Percentiles rank a stretch among this genome's conserved stretches.
phyloP scores from a whole-genome alignment of 2,329 filamentous ascomycete genomes.

The Emydomyces testavorans region DNA sequence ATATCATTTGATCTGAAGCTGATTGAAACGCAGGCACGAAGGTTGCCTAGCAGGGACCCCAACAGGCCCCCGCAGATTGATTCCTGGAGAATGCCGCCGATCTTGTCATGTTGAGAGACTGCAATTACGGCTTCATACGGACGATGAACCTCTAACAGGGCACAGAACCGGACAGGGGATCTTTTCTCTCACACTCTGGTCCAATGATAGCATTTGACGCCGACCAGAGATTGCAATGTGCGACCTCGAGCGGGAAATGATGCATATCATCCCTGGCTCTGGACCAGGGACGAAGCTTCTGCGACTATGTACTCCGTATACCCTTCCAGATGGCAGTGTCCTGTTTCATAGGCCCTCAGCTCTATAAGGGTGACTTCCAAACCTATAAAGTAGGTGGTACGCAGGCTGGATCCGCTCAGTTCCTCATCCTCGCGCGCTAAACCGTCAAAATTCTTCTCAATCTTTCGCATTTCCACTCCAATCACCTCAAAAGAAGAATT shows the following conservation, averaged over 20 bases:
- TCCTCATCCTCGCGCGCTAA: neutral
- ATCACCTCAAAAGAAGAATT: slow-evolving; percentile 5
- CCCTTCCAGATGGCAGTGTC: slow-evolving; percentile 1
- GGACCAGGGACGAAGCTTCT: slow-evolving; percentile 3
- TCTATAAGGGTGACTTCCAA: neutral
- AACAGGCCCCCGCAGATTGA: neutral
- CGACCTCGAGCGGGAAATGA: slow-evolving; percentile 1
- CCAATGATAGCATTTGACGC: slow-evolving; percentile 1
- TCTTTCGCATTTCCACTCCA: slow-evolving; percentile 1
- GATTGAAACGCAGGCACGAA: neutral
- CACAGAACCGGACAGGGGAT: slow-evolving; percentile 1
- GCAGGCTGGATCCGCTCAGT: neutral
- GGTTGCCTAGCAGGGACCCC: too few species aligned
- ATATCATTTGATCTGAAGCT: neutral
- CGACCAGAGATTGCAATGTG: neutral
- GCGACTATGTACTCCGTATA: neutral
- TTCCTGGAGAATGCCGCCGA: slow-evolving; percentile 1
- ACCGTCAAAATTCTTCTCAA: neutral
- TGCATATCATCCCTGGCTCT: neutral
- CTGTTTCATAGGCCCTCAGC: neutral
- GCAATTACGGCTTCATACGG: slow-evolving; percentile 3
- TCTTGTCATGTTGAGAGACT: neutral
- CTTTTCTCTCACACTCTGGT: neutral
- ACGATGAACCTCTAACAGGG: neutral
- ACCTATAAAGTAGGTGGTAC: slow-evolving; percentile 4